Percentiles rank a stretch among this genome's conserved stretches.
phyloP scores from a whole-genome alignment of 164 flowering plant species.

The Stephania cephalantha region DNA sequence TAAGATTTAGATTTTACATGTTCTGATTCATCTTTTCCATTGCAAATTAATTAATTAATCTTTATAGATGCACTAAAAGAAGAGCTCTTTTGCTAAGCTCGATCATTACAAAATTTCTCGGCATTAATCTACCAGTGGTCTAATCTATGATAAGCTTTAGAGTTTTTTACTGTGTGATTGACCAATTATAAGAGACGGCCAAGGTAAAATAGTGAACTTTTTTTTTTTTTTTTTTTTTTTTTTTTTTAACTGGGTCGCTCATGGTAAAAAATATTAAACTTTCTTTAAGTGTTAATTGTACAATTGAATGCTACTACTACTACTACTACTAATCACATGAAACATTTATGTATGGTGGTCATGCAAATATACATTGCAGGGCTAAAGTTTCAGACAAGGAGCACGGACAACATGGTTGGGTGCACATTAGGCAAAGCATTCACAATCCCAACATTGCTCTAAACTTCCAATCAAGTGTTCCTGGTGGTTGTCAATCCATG shows the following conservation, averaged over 20 bases:
- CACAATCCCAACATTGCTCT: constrained; percentile 92
- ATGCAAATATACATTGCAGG: constrained; percentile 26
- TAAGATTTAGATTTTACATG: neutral
- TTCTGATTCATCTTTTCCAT: neutral
- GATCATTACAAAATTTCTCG: too few species aligned
- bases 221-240: too few species aligned
- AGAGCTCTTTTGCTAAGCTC: too few species aligned
- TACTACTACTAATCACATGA: neutral
- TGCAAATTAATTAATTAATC: neutral
- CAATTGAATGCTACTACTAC: neutral
- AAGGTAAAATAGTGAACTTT: too few species aligned
- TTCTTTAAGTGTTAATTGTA: too few species aligned
- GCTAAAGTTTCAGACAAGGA: constrained; percentile 56
- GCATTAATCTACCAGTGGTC: too few species aligned
- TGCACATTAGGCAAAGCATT: constrained; percentile 82
- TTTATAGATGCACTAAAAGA: too few species aligned
- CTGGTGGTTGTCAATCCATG: constrained; percentile 71
- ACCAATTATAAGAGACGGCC: too few species aligned
- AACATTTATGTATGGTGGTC: neutral
- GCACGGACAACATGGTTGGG: constrained; percentile 70
- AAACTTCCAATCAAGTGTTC: constrained; percentile 63
- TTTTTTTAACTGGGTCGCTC: too few species aligned
- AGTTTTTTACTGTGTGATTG: too few species aligned
- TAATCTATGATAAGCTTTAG: too few species aligned
- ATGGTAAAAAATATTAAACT: too few species aligned